These are phyloP conservation scores for Rhizomucor miehei DNA, from an alignment of 371 early-diverging fungal genomes.

Conservation along the genomic window DNA sequence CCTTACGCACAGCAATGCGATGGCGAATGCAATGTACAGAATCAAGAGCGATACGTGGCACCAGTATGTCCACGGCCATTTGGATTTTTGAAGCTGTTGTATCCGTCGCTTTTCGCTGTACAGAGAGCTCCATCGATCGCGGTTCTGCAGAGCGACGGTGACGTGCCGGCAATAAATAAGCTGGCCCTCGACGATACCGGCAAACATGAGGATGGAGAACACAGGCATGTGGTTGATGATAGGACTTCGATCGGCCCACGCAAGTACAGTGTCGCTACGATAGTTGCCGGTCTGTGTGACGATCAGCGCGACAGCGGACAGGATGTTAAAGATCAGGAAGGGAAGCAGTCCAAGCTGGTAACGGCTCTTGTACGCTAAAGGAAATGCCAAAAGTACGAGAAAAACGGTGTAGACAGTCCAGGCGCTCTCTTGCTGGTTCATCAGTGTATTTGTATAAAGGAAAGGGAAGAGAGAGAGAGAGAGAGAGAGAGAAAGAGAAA, in stretches of 20 bases:
- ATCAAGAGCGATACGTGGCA: slow-evolving; percentile 12
- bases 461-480: slow-evolving; percentile 2
- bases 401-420: slow-evolving; percentile 31
- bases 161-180: slow-evolving; percentile 23
- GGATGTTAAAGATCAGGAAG: slow-evolving; percentile 13
- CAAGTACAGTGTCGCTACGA: slow-evolving; percentile 8
- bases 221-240: slow-evolving; percentile 22
- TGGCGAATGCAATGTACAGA: slow-evolving; percentile 10
- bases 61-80: slow-evolving; percentile 16
- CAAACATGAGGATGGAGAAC: slow-evolving; percentile 25
- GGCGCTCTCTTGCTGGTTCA: slow-evolving; percentile 24
- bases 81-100: slow-evolving; percentile 6
- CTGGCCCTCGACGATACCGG: slow-evolving; percentile 23
- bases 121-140: slow-evolving; percentile 23
- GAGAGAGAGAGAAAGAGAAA: background rate
- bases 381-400: slow-evolving; percentile 13
- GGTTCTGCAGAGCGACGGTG: slow-evolving; percentile 13
- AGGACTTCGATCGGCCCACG: slow-evolving; percentile 17
- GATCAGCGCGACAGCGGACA: slow-evolving; percentile 10
- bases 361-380: slow-evolving; percentile 16
- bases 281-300: slow-evolving; percentile 8
- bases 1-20: slow-evolving; percentile 16
- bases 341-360: slow-evolving; percentile 27
- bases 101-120: slow-evolving; percentile 8
- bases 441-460: slow-evolving; percentile 10